phyloP scores from a whole-genome alignment of 225 moss, liverwort and hornwort species.

The Polytrichum formosum region DNA sequence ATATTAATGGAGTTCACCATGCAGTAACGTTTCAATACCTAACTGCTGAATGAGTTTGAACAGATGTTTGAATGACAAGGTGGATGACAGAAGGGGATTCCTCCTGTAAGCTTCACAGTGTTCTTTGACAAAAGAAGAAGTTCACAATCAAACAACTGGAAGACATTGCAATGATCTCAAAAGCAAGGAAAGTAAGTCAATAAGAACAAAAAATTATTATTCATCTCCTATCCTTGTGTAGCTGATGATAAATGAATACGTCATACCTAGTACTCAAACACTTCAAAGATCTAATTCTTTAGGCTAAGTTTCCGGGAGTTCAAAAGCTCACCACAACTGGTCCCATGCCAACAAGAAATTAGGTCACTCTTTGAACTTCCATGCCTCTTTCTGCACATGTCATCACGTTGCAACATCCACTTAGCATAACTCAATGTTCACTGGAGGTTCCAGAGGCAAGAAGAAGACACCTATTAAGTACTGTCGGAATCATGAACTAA shows the following conservation, averaged over 20 bases:
- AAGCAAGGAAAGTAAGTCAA: neutral
- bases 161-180: neutral
- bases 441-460: too few species aligned
- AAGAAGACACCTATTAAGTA: too few species aligned
- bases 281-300: neutral
- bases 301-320: neutral
- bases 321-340: neutral
- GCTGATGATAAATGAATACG: neutral
- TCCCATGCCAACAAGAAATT: neutral
- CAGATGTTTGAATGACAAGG: neutral
- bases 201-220: neutral
- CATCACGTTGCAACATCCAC: too few species aligned
- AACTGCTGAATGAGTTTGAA: neutral
- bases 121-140: neutral
- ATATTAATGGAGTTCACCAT: neutral
- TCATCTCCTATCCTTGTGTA: neutral
- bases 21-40: neutral
- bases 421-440: too few species aligned
- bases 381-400: neutral
- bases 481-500: too few species aligned
- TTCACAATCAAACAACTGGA: too few species aligned
- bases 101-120: neutral
- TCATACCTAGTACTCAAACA: neutral
- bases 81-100: neutral
- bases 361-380: conserved; percentile 1